Conservation (phyloP, 2,329 filamentous ascomycete species). For the Aspergillus caelatus region DNA sequence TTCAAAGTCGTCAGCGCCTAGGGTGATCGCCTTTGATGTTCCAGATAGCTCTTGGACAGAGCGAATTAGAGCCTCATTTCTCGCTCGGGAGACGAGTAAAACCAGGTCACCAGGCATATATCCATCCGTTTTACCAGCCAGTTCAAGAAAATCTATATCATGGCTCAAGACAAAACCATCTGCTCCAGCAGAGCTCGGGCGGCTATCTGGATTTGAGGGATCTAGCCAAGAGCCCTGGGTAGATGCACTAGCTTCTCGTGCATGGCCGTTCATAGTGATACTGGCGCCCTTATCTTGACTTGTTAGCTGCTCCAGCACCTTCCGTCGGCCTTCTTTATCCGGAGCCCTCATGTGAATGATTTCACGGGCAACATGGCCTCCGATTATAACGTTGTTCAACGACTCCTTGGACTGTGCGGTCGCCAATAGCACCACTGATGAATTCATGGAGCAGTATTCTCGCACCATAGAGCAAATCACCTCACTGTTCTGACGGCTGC, state of each 20-base stretch:
- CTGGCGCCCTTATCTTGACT: conserved; percentile 45
- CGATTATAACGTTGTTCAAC: conserved; percentile 85
- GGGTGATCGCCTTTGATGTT: conserved; percentile 59
- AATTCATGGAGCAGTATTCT: conserved; percentile 79
- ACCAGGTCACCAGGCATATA: conserved; percentile 97
- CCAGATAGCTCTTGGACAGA: conserved; percentile 64
- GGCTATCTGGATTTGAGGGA: conserved; percentile 62
- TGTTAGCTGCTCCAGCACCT: conserved; percentile 80
- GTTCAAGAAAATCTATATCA: conserved; percentile 84
- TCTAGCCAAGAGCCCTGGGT: conserved; percentile 75
- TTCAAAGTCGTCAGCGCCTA: conserved; percentile 77
- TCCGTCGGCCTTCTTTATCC: conserved; percentile 83
- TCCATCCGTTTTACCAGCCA: conserved; percentile 91
- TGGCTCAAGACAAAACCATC: conserved; percentile 74
- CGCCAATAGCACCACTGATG: conserved; percentile 81
- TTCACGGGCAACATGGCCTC: conserved; percentile 88
- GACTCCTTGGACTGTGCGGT: conserved; percentile 93
- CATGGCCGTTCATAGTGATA: conserved; percentile 44
- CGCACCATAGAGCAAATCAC: conserved; percentile 79
- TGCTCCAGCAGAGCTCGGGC: conserved; percentile 46
- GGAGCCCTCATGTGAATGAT: conserved; percentile 88
- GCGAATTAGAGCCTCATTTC: conserved; percentile 90
- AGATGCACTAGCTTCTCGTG: conserved; percentile 37
- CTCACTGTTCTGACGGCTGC: conserved; percentile 91
- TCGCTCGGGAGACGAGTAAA: conserved; percentile 80